Base-by-base conservation (phyloP, 2,329 filamentous ascomycete genomes). In the Huntiella abstrusa region DNA sequence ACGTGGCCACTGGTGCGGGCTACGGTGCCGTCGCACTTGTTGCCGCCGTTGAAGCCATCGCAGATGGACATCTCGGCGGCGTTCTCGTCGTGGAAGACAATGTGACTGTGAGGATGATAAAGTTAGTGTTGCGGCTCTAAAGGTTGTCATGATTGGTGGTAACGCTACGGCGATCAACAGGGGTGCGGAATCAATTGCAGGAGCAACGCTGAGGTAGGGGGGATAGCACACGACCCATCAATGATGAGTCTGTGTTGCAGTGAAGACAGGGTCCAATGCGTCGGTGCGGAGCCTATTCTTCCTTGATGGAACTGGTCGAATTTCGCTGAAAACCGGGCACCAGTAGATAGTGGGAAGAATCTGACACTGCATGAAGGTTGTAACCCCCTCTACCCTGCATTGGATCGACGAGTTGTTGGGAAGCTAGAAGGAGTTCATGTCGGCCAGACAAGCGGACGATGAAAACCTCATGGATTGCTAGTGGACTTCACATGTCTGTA, bases 61-160 rank as follows among this genome's bases (percentile, higher is more conserved):
- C 69, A 72, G 57, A 70, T 69, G 45, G 55, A 57, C 10, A 70
- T 62, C 52, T 69, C 57, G 5, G 66, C 66, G 10, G 66, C 65
- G 50, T 64, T 64, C 36, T 63, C 62, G 55, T 72, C 69, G 55
- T 72, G 68, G 53, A 63, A 63, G 51, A 64, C 60, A 51, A 68
- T 65, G 50, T 62, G 58, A 5, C 62, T 52, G 36, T 34, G 13
- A n/a, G 19, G n/a, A 28, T 41, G 4, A 41, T 33, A 4, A 28
- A 32, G 22, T 15, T 16, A 38, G n/a, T 15, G 15, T 13, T 22
- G 33, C 19, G 40, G 33, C 33, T 19, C 19, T 11, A 32, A 32
- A 13, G 11, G 19, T 37, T 8, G 7, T 45, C 12, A 37, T 16
- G 10, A 28, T 37, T 22, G 33, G 43, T 22, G 15, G 28, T 4